Evolutionary conservation across 2,329 filamentous ascomycete genomes (phyloP).

Genomic region (Coniella lustricola): DNA sequence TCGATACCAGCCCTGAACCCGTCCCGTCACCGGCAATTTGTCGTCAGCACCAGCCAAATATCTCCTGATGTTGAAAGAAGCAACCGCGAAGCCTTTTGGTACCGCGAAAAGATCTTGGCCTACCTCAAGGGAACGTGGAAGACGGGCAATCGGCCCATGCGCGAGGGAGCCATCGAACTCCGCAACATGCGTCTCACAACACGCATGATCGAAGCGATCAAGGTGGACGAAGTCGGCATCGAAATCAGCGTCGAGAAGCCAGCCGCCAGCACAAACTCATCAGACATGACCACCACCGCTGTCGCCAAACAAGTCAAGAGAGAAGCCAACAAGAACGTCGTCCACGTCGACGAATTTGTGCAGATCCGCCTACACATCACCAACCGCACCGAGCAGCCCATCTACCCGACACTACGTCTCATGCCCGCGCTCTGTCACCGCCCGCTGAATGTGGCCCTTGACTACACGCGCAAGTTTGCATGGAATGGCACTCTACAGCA

Average conservation of each 20-base stretch:
- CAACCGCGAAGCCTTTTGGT: conserved; percentile 84
- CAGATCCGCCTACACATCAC: conserved; percentile 63
- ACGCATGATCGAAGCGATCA: conserved; percentile 78
- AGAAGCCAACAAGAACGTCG: conserved; percentile 19
- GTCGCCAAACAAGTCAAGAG: conserved; percentile 15
- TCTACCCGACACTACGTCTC: conserved; percentile 67
- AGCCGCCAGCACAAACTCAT: conserved; percentile 15
- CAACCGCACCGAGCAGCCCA: conserved; percentile 62
- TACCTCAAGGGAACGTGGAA: conserved; percentile 66
- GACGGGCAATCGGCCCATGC: conserved; percentile 41
- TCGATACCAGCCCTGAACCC: conserved; percentile 75
- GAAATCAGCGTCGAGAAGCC: conserved; percentile 47
- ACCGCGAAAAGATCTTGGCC: conserved; percentile 72
- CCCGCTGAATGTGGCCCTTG: conserved; percentile 64
- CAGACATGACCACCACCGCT: background rate
- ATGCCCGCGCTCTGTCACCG: conserved; percentile 72
- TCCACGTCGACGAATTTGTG: conserved; percentile 56
- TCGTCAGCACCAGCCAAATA: conserved; percentile 74
- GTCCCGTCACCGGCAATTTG: conserved; percentile 81
- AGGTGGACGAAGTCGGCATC: conserved; percentile 70
- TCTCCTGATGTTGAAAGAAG: conserved; percentile 72
- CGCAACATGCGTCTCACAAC: conserved; percentile 65
- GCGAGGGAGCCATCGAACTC: conserved; percentile 66
- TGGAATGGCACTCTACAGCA: conserved; percentile 83
- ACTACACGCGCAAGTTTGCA: conserved; percentile 72